Evolutionary conservation across 495 filamentous ascomycete species (phyloP), one percentile per base, ranked within the genome.

Genomic region (Acidiella bohemica): DNA sequence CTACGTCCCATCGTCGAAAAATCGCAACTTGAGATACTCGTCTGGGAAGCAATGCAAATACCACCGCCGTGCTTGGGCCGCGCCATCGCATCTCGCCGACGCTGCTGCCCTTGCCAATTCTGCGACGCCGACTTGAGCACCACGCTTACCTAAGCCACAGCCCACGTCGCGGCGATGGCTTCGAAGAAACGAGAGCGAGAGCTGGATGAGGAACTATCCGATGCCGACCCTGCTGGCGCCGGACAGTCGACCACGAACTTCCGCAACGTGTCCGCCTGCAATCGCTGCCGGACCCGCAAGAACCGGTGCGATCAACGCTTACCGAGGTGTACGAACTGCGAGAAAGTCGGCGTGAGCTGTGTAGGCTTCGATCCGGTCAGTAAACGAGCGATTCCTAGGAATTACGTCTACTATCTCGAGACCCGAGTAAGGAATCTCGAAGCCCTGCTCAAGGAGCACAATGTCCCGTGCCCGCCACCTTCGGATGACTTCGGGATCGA

Each of bases 341-440:
- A 85, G 57, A 95, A 94, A 63, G 86, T 83, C 12, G 23, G 24
- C 19, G 81, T 88, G 23, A 78, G 78, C 51, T 95, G 88, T 55
- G 84, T 93, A 32, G 88, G 88, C 27, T 95, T 92, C 55, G 88
- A 96, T 34, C 88, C 86, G 16, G 92, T 95, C 50, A 93, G 83
- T 13, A 94, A 94, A 67, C 70, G 80, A 57, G 84, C 93, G 55
- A 93, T 94, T 25, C 88, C 88, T 30, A 20, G 39, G 42, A 92
- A 84, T 51, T 96, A 96, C 63, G 84, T 95, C 22, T 92, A 80
- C 62, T 94, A 93, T 53, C 73, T 95, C 24, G 88, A 96, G 62
- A 80, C 79, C 29, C 71, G 88, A 36, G 73, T 93, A 26, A 68
- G 75, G 28, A 83, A 88, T 56, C 70, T 96, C 9, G 88, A 96